Evolutionary conservation across 2,329 filamentous ascomycete genomes (phyloP), one percentile per base, ranked within the genome.

Genomic region (Verticillium nonalfalfae): DNA sequence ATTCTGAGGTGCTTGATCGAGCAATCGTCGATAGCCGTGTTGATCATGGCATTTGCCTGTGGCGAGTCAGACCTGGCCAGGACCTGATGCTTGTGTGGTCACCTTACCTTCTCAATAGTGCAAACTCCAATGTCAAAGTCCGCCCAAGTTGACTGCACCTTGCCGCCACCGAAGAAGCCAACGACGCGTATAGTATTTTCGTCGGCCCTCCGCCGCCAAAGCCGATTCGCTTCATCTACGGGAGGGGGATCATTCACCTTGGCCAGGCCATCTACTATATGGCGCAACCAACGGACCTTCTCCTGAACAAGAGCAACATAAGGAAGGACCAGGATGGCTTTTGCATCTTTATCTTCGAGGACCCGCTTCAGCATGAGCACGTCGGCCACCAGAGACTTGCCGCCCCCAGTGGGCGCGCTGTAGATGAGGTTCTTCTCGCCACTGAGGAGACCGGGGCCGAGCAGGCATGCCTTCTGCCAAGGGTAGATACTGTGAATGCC

Each of bases 291-390:
- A 60, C 85, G 84, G 36, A 91, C 81, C 71, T 93, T 93, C 72
- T 93, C 90, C 70, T 93, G 89, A 0, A 93, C 90, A 3, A 93
- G 81, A 18, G 90, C 89, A 65, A 93, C 89, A 73, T 91, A 93
- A 0, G 90, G 90, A 18, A 93, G 78, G 21, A 93, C 86, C 18
- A 93, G 75, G 13, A 93, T 81, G 2, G 88, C 89, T 66, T 92
- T 93, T 61, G 85, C 80, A 21, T 78, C 78, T 1, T 83, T 82
- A 56, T 86, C 80, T 54, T 84, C 80, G n/a, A 91, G 77, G 26
- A 93, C 78, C 62, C 83, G 82, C 70, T 89, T 91, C 59, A 93
- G 76, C 84, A 93, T 89, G 58, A 93, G 75, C 34, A 93, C 73
- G 68, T 86, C 84, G 61, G 89, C 89, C 56, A 92, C 88, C 13